Evolutionary conservation across 2,329 filamentous ascomycete genomes (phyloP).

Genomic region (Blumeria hordei): DNA sequence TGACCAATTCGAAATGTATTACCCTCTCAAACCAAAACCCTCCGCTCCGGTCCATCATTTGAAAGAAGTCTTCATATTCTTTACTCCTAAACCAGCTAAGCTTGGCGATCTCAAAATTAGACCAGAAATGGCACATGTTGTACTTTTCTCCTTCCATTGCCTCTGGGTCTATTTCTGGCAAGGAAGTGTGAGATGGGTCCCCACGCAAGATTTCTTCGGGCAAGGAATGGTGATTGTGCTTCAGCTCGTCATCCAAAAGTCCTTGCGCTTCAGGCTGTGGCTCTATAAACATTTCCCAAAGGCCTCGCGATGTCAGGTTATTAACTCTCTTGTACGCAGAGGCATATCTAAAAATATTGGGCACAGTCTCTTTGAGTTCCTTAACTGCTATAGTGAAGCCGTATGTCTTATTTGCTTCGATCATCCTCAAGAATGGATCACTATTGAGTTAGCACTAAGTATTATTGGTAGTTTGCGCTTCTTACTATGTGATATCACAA

Average conservation of each 20-base stretch:
- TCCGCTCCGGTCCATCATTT: slow-evolving; percentile 95
- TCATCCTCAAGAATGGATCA: slow-evolving; percentile 92
- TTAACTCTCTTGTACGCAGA: slow-evolving; percentile 88
- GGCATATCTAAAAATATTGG: slow-evolving; percentile 97
- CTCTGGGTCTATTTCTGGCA: slow-evolving; percentile 71
- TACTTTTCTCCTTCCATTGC: slow-evolving; percentile 94
- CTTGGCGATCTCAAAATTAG: slow-evolving; percentile 93
- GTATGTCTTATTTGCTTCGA: slow-evolving; percentile 84
- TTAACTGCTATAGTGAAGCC: slow-evolving; percentile 98
- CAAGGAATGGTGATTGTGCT: slow-evolving; percentile 35
- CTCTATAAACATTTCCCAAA: slow-evolving; percentile 98
- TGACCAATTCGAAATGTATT: slow-evolving; percentile 16
- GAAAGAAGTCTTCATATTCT: slow-evolving; percentile 91
- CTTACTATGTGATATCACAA: slow-evolving; percentile 95
- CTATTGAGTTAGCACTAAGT: slow-evolving; percentile 22
- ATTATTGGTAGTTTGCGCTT: slow-evolving; percentile 1
- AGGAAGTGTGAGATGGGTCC: slow-evolving; percentile 42
- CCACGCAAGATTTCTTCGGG: slow-evolving; percentile 62
- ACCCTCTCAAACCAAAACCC: slow-evolving; percentile 99
- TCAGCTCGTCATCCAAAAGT: slow-evolving; percentile 33
- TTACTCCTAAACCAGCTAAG: slow-evolving; percentile 94
- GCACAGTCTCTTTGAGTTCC: slow-evolving; percentile 88
- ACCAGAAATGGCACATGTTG: slow-evolving; percentile 99
- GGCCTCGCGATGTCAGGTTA: slow-evolving; percentile 68
- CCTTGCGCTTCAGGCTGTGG: slow-evolving; percentile 34